phyloP scores from a whole-genome alignment of 1,139 yeast species.

The Saccharomycopsis crataegensis region DNA sequence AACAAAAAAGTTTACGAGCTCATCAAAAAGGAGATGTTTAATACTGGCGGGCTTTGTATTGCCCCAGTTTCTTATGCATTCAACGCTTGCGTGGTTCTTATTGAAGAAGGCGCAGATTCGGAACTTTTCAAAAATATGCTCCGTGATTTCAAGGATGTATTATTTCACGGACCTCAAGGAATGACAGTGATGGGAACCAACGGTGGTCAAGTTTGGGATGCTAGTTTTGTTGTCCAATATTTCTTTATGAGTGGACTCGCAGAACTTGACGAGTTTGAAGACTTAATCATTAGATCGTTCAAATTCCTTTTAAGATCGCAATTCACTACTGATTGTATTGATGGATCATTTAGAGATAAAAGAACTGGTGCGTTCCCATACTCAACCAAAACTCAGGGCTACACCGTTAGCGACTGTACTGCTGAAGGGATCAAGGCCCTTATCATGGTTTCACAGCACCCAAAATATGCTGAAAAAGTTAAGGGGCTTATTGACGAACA shows the following conservation, averaged over 20 bases:
- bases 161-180: slow-evolving; percentile 86
- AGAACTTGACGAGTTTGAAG: slow-evolving; percentile 57
- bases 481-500: slow-evolving; percentile 42
- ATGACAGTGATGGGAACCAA: slow-evolving; percentile 95
- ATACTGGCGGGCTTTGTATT: slow-evolving; percentile 77
- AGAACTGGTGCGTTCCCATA: slow-evolving; percentile 97
- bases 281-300: slow-evolving; percentile 56
- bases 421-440: slow-evolving; percentile 95
- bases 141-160: slow-evolving; percentile 62
- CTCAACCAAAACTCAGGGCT: slow-evolving; percentile 92
- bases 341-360: slow-evolving; percentile 75
- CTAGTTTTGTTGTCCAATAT: slow-evolving; percentile 84
- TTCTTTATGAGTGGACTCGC: slow-evolving; percentile 75
- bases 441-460: slow-evolving; percentile 76
- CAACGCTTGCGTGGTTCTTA: slow-evolving; percentile 55
- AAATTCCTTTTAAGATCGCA: slow-evolving; percentile 74
- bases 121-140: slow-evolving; percentile 48
- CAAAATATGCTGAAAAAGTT: slow-evolving; percentile 41
- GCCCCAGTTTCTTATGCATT: slow-evolving; percentile 94
- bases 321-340: slow-evolving; percentile 71
- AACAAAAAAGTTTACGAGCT: slow-evolving; percentile 52
- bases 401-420: slow-evolving; percentile 94
- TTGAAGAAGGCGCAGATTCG: slow-evolving; percentile 67
- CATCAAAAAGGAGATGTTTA: slow-evolving; percentile 64
- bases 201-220: slow-evolving; percentile 98